phyloP scores from a whole-genome alignment of 1,284 basidiomycete genomes.

The Rhizoctonia solani region DNA sequence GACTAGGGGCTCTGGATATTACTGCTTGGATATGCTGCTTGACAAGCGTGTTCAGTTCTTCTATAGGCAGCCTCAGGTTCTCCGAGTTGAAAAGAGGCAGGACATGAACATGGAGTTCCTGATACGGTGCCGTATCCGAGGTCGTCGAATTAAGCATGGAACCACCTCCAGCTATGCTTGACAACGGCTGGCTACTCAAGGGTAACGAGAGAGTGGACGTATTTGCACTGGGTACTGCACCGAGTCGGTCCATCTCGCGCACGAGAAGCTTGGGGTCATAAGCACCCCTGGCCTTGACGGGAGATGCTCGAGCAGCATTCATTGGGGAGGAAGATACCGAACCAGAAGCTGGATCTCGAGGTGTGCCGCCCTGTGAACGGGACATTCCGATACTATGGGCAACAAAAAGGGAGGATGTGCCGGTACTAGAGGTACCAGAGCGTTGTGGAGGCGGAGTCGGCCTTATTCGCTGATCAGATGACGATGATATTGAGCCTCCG shows the following conservation, averaged over 20 bases:
- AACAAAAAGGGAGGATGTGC: slow-evolving; percentile 14
- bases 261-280: slow-evolving; percentile 42
- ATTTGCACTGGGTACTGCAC: slow-evolving; percentile 29
- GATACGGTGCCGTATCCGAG: slow-evolving; percentile 67
- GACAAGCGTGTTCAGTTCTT: slow-evolving; percentile 85
- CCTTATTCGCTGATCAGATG: slow-evolving; percentile 5
- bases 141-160: slow-evolving; percentile 53
- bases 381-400: slow-evolving; percentile 26
- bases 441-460: neutral
- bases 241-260: slow-evolving; percentile 77
- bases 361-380: slow-evolving; percentile 23
- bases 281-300: slow-evolving; percentile 6
- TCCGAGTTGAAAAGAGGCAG: slow-evolving; percentile 92
- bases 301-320: slow-evolving; percentile 18
- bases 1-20: slow-evolving; percentile 47
- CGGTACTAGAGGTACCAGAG: neutral
- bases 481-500: slow-evolving; percentile 8
- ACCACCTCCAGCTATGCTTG: slow-evolving; percentile 42
- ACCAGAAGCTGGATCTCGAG: slow-evolving; percentile 2
- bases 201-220: slow-evolving; percentile 15
- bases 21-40: slow-evolving; percentile 69
- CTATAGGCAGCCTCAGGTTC: slow-evolving; percentile 84
- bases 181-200: slow-evolving; percentile 45
- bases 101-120: slow-evolving; percentile 76
- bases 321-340: slow-evolving; percentile 29